Conservation (phyloP, 176 grass and related monocot species). For the Dendrocalamus sinicus region DNA sequence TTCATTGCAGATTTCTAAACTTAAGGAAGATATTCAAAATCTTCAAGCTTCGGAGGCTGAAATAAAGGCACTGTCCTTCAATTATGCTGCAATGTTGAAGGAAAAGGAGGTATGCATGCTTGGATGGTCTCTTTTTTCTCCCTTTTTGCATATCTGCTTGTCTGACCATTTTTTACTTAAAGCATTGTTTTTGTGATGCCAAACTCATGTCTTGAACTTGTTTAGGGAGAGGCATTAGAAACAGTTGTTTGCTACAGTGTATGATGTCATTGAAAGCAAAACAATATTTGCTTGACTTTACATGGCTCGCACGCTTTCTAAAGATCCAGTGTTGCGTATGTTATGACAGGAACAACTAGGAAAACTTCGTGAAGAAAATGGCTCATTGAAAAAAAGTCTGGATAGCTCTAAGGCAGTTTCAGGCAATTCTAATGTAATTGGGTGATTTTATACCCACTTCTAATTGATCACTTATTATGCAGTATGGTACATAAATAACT, state of each 20-base stretch:
- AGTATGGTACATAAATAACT: slow-evolving; percentile 15
- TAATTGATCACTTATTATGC: slow-evolving; percentile 26
- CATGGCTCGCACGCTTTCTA: slow-evolving; percentile 15
- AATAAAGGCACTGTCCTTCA: slow-evolving; percentile 90
- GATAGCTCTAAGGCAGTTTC: slow-evolving; percentile 56
- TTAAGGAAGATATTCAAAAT: slow-evolving; percentile 83
- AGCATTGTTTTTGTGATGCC: not conserved
- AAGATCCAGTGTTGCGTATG: slow-evolving; percentile 7
- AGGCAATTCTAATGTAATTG: slow-evolving; percentile 61
- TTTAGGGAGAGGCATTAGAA: not conserved
- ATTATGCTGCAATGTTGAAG: slow-evolving; percentile 92
- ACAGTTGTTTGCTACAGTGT: not conserved
- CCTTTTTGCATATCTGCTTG: not conserved
- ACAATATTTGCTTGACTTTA: not conserved
- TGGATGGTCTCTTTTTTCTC: not conserved
- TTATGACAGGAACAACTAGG: slow-evolving; percentile 76
- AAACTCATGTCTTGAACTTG: not conserved
- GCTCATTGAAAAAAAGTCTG: slow-evolving; percentile 71
- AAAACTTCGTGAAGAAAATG: slow-evolving; percentile 83
- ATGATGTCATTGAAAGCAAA: slow-evolving; percentile 1
- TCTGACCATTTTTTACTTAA: slow-evolving; percentile 9
- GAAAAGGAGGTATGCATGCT: slow-evolving; percentile 90
- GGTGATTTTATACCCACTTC: slow-evolving; percentile 21
- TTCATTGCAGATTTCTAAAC: slow-evolving; percentile 69
- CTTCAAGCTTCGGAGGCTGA: slow-evolving; percentile 88